Evolutionary conservation across 1,139 yeast species (phyloP).

Genomic region (Oligophagozyma castellii): DNA sequence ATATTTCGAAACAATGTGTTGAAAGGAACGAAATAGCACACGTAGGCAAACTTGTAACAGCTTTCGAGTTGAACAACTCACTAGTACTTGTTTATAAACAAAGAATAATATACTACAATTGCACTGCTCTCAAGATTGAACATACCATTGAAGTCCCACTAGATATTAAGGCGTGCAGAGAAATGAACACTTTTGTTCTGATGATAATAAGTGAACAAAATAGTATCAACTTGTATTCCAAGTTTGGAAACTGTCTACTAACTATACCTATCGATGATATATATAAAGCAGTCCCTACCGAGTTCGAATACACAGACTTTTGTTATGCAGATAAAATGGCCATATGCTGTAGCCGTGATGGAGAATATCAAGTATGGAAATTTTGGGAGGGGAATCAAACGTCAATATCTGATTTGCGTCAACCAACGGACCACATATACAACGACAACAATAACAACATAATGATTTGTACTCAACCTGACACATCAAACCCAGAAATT

Average conservation of each 20-base stretch:
- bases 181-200: constrained; percentile 10
- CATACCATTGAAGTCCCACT: constrained; percentile 6
- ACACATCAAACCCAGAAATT: constrained; percentile 3
- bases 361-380: constrained; percentile 18
- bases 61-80: constrained; percentile 7
- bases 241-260: constrained; percentile 19
- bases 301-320: constrained; percentile 8
- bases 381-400: constrained; percentile 17
- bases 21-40: constrained; percentile 2
- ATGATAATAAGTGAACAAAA: constrained; percentile 13
- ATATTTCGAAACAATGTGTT: constrained; percentile 8
- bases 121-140: constrained; percentile 5
- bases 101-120: constrained; percentile 11
- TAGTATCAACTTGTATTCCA: constrained; percentile 12
- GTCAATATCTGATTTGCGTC: constrained; percentile 13
- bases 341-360: constrained; percentile 12
- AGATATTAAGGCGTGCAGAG: constrained; percentile 10
- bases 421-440: constrained; percentile 12
- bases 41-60: constrained; percentile 5
- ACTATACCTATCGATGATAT: constrained; percentile 6
- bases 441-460: constrained; percentile 17
- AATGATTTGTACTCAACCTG: constrained; percentile 14
- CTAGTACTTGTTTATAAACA: constrained; percentile 10
- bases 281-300: neutral
- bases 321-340: constrained; percentile 13